Evolutionary conservation across 345 rosid species (phyloP).

Genomic region (Cochlearia excelsa): DNA sequence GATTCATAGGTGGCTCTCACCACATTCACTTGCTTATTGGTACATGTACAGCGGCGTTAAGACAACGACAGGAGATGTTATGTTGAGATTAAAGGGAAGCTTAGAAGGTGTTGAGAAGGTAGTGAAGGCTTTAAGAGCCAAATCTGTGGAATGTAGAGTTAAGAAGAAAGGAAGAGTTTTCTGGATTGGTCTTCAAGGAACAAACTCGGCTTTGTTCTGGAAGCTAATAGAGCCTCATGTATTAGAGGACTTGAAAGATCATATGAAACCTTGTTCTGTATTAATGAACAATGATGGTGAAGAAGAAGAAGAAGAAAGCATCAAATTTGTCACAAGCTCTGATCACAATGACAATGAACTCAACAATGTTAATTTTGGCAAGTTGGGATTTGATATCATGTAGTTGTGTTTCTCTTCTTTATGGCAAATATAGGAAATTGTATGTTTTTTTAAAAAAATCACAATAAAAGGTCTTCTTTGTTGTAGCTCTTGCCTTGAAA

Average conservation of each 20-base stretch:
- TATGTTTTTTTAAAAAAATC: too few relatives aligned
- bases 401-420: too few relatives aligned
- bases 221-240: conserved; percentile 64
- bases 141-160: conserved; percentile 65
- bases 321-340: conserved; percentile 17
- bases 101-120: conserved; percentile 52
- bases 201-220: conserved; percentile 58
- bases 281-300: conserved; percentile 11
- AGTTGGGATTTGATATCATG: too few relatives aligned
- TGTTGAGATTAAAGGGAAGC: conserved; percentile 70
- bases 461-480: too few relatives aligned
- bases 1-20: conserved; percentile 84
- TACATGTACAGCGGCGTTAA: conserved; percentile 72
- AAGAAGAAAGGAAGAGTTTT: conserved; percentile 69
- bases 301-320: conserved; percentile 16
- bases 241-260: conserved; percentile 49
- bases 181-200: conserved; percentile 80
- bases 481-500: too few relatives aligned
- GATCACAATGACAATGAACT: conserved; percentile 1
- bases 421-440: too few relatives aligned
- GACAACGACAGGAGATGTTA: conserved; percentile 54
- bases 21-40: conserved; percentile 72
- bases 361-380: too few relatives aligned
- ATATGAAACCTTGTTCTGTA: conserved; percentile 29
- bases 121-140: conserved; percentile 52